These are phyloP conservation scores for Byssoonygena ceratinophila DNA, from an alignment of 2,329 filamentous ascomycete genomes.

Conservation along the genomic window DNA sequence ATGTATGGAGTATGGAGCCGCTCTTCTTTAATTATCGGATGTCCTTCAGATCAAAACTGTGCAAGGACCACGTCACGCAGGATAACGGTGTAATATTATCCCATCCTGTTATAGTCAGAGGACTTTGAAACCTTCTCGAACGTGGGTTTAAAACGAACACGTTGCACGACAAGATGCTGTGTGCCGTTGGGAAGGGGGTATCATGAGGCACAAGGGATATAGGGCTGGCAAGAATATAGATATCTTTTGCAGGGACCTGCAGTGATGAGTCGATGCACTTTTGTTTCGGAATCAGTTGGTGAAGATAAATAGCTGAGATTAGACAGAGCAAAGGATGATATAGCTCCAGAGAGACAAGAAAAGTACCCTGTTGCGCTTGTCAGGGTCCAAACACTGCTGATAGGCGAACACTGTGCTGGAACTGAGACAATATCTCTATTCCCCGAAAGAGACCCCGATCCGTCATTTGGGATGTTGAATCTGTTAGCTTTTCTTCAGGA, in stretches of 20 bases:
- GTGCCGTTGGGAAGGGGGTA: not conserved
- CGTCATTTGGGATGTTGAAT: too few relatives aligned
- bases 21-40: too few relatives aligned
- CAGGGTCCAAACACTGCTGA: not conserved
- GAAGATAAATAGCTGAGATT: too few relatives aligned
- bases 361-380: not conserved
- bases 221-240: not conserved
- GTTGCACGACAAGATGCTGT: slow-evolving; percentile 4
- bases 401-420: not conserved
- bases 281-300: too few relatives aligned
- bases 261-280: too few relatives aligned
- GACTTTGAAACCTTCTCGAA: not conserved
- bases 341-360: too few relatives aligned
- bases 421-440: slow-evolving; percentile 3
- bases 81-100: not conserved
- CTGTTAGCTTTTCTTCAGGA: not conserved
- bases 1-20: too few relatives aligned
- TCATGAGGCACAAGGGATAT: not conserved
- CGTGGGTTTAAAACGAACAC: not conserved
- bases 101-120: not conserved
- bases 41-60: too few relatives aligned
- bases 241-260: not conserved
- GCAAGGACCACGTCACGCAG: not conserved
- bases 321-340: too few relatives aligned
- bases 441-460: too few relatives aligned